Evolutionary conservation across 306 rosid species (phyloP).

Genomic region (Macrotyloma uniflorum): DNA sequence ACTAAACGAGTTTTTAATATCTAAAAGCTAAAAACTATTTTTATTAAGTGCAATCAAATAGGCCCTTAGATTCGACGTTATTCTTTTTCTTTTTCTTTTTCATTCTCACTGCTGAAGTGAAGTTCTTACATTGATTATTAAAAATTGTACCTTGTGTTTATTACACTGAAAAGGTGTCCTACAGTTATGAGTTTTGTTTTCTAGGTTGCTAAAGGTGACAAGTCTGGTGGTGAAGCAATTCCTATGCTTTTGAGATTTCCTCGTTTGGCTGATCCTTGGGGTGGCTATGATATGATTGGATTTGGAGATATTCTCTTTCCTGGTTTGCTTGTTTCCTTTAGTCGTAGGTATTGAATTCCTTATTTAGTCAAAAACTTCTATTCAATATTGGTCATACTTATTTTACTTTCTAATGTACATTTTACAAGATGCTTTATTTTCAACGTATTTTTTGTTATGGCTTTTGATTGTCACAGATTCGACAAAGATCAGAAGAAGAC

Average conservation of each 20-base stretch:
- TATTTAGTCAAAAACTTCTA: constrained; percentile 16
- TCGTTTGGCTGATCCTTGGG: constrained; percentile 86
- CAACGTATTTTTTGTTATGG: constrained; percentile 24
- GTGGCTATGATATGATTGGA: constrained; percentile 93
- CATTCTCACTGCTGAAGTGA: background rate
- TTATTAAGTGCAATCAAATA: no score
- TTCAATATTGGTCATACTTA: background rate
- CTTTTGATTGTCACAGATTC: constrained; percentile 64
- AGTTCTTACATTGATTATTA: background rate
- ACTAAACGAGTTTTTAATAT: no score
- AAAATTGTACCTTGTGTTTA: background rate
- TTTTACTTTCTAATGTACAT: background rate
- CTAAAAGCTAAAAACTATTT: no score
- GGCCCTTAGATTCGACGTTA: background rate
- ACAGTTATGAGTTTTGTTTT: constrained; percentile 24
- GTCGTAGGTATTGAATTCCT: constrained; percentile 67
- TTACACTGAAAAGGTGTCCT: constrained; percentile 9
- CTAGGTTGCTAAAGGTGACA: constrained; percentile 90
- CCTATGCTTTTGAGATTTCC: constrained; percentile 95
- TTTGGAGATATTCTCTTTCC: constrained; percentile 97
- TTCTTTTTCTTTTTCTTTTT: background rate
- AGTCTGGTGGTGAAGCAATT: constrained; percentile 87
- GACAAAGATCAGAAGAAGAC: constrained; percentile 78
- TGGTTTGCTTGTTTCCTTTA: constrained; percentile 86
- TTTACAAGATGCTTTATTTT: constrained; percentile 17